Conservation (phyloP, 768 basidiomycete species). For the Mycena crocata region DNA sequence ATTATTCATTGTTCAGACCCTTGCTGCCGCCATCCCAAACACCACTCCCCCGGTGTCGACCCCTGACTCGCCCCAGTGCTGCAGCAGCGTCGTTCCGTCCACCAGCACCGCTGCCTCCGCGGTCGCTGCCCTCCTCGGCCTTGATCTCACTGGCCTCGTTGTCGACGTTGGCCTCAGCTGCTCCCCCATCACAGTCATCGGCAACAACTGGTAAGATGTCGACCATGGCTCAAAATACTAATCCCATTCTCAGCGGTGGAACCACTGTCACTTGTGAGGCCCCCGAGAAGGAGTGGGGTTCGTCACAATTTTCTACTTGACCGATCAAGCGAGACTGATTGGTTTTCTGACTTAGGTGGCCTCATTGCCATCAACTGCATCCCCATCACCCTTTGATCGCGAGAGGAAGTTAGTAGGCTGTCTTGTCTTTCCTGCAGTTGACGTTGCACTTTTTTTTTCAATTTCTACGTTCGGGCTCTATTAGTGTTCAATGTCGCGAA, state of each 20-base stretch:
- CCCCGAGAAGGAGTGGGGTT: slow-evolving; percentile 24
- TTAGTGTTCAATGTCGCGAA: slow-evolving; percentile 1
- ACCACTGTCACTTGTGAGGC: slow-evolving; percentile 21
- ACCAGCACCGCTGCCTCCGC: slow-evolving; percentile 19
- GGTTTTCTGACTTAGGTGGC: not conserved
- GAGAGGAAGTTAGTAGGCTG: not conserved
- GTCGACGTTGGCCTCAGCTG: slow-evolving; percentile 29
- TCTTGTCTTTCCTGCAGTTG: not conserved
- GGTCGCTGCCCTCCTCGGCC: slow-evolving; percentile 24
- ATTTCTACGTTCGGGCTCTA: not conserved
- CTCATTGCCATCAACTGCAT: slow-evolving; percentile 18
- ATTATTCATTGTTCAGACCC: not conserved
- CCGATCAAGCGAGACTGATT: not conserved
- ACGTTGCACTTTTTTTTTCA: not conserved
- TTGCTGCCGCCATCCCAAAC: slow-evolving; percentile 19
- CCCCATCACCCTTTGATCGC: not conserved
- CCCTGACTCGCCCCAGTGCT: slow-evolving; percentile 26
- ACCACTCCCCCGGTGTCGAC: slow-evolving; percentile 19
- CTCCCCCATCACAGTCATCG: slow-evolving; percentile 31
- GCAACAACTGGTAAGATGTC: slow-evolving; percentile 22
- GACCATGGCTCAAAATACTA: not conserved
- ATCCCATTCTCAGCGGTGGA: slow-evolving; percentile 2
- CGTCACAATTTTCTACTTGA: not conserved
- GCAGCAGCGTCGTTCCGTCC: slow-evolving; percentile 22
- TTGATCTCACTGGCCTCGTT: slow-evolving; percentile 21